Evolutionary conservation across 2,329 filamentous ascomycete genomes (phyloP).

Genomic region (Diatrype stigma): DNA sequence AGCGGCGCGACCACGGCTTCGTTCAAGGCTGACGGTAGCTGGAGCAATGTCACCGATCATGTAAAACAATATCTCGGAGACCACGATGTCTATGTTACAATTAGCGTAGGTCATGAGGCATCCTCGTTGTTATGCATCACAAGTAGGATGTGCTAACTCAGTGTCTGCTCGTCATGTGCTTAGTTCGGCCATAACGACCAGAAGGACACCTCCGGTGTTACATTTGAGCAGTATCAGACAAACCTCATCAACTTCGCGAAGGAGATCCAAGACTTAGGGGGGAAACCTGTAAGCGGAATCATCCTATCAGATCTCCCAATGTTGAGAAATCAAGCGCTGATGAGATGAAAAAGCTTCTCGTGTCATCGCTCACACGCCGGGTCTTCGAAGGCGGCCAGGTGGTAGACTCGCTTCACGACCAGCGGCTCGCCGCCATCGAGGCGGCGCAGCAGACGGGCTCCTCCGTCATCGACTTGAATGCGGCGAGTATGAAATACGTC

Average conservation of each 20-base stretch:
- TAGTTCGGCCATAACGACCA: constrained; percentile 63
- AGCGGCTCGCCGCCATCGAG: constrained; percentile 40
- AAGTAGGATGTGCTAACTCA: too few species aligned
- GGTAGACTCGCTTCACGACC: constrained; percentile 42
- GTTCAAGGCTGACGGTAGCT: constrained; percentile 48
- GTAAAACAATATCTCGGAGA: constrained; percentile 34
- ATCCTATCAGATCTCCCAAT: neutral
- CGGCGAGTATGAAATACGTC: constrained; percentile 45
- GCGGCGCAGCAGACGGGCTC: constrained; percentile 38
- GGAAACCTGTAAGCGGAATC: constrained; percentile 33
- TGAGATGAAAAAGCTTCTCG: constrained; percentile 33
- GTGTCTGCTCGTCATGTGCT: constrained; percentile 2
- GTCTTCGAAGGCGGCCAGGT: constrained; percentile 35
- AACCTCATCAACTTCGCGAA: constrained; percentile 46
- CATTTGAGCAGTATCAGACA: constrained; percentile 41
- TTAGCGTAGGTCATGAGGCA: constrained; percentile 35
- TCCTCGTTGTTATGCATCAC: neutral
- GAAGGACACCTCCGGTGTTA: constrained; percentile 43
- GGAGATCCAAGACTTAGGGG: constrained; percentile 40
- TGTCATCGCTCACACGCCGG: constrained; percentile 52
- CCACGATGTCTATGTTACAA: constrained; percentile 48
- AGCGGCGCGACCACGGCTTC: constrained; percentile 54
- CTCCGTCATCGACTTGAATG: constrained; percentile 46
- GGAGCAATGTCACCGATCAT: constrained; percentile 42
- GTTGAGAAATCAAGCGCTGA: neutral